Percentiles rank a stretch among this genome's conserved stretches.
Conservation (phyloP, 768 basidiomycete species). For the Amanita exitialis region DNA sequence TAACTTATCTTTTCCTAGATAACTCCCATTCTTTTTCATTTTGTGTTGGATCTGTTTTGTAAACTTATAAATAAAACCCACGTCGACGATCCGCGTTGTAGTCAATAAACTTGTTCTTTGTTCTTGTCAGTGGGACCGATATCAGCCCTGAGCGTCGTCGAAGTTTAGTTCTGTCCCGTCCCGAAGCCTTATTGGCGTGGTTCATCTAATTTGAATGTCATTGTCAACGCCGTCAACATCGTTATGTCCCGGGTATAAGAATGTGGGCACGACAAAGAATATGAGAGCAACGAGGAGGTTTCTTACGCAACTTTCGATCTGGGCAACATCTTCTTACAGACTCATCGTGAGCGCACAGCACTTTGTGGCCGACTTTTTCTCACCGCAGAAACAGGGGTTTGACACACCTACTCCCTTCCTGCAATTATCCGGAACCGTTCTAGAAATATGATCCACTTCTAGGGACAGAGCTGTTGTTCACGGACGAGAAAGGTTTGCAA, state of each 20-base stretch:
- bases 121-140: no score
- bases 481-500: slow-evolving; percentile 49
- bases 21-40: no score
- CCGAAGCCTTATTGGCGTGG: no score
- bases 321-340: slow-evolving; percentile 41
- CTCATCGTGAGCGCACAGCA: slow-evolving; percentile 49
- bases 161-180: no score
- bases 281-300: slow-evolving; percentile 50
- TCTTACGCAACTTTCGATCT: slow-evolving; percentile 73
- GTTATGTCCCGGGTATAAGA: slow-evolving; percentile 48
- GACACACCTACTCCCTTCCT: slow-evolving; percentile 69
- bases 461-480: slow-evolving; percentile 65
- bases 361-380: neutral
- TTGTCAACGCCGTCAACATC: no score
- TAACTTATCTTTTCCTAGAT: no score
- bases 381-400: slow-evolving; percentile 39
- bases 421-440: slow-evolving; percentile 68
- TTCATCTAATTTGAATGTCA: no score
- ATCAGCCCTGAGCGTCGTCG: neutral
- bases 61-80: no score
- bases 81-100: no score
- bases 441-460: slow-evolving; percentile 56
- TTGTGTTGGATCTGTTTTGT: no score
- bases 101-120: no score
- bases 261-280: slow-evolving; percentile 62